These are phyloP conservation scores for Ormosia emarginata DNA, from an alignment of 306 rosid genomes.

Conservation along the genomic window DNA sequence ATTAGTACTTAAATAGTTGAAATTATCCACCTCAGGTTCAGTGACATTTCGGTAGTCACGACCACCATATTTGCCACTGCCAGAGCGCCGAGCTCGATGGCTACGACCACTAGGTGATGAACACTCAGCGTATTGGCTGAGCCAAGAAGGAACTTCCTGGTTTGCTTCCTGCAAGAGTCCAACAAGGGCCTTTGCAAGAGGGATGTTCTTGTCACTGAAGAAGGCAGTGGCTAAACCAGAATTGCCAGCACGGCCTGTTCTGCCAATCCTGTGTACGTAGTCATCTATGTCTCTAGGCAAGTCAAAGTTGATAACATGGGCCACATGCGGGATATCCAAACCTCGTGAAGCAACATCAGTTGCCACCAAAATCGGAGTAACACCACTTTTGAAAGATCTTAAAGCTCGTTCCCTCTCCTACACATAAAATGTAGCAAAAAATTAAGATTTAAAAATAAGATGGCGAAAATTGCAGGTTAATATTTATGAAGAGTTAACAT, in stretches of 20 bases:
- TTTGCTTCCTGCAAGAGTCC: slow-evolving; percentile 67
- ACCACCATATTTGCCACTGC: slow-evolving; percentile 58
- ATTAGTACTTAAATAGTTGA: slow-evolving; percentile 14
- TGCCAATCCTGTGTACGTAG: slow-evolving; percentile 78
- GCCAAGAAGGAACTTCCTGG: slow-evolving; percentile 73
- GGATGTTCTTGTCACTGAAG: slow-evolving; percentile 52
- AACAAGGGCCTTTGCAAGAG: slow-evolving; percentile 56
- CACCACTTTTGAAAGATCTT: slow-evolving; percentile 64
- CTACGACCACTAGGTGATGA: slow-evolving; percentile 24
- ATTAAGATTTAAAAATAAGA: neutral
- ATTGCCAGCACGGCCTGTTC: slow-evolving; percentile 85
- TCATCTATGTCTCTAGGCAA: slow-evolving; percentile 73
- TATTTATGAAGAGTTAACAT: neutral
- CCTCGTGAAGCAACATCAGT: slow-evolving; percentile 88
- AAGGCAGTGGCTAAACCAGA: slow-evolving; percentile 82
- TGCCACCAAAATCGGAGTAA: slow-evolving; percentile 69
- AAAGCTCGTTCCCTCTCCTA: slow-evolving; percentile 81
- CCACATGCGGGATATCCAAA: slow-evolving; percentile 71
- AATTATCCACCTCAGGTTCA: slow-evolving; percentile 19
- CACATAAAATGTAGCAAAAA: neutral
- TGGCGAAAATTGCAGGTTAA: neutral
- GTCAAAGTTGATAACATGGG: slow-evolving; percentile 76
- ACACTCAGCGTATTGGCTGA: slow-evolving; percentile 43
- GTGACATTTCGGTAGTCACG: slow-evolving; percentile 49
- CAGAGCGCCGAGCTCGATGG: slow-evolving; percentile 31